These are phyloP conservation scores for Edaphochlamys debaryana DNA, from an alignment of 139 green algal genomes.

Conservation along the genomic window DNA sequence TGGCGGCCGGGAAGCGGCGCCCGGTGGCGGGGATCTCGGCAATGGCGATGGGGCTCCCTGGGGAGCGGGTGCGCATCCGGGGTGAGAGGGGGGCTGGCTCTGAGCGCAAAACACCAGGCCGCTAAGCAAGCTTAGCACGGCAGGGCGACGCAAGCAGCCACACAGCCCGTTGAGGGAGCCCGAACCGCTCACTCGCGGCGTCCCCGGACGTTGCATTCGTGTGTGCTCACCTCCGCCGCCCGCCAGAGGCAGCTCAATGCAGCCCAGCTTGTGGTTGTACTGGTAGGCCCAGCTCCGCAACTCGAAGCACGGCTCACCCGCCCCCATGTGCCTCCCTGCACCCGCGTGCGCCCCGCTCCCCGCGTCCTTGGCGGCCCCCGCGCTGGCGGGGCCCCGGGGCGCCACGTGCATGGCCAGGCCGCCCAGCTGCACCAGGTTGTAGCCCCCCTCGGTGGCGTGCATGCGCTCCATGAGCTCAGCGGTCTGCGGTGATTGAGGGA, in stretches of 20 bases:
- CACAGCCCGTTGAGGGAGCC: too few relatives aligned
- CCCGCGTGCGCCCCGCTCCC: too few relatives aligned
- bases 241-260: constrained; percentile 50
- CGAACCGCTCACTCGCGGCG: neutral
- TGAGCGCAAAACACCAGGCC: neutral
- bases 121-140: neutral
- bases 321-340: too few relatives aligned
- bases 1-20: neutral
- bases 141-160: too few relatives aligned
- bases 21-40: constrained; percentile 45
- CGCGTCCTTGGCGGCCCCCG: too few relatives aligned
- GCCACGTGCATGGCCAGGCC: constrained; percentile 58
- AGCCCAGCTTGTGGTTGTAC: constrained; percentile 72
- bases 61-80: neutral
- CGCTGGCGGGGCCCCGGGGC: too few relatives aligned
- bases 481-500: neutral
- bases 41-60: constrained; percentile 40
- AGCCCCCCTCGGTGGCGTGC: constrained; percentile 66
- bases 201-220: too few relatives aligned
- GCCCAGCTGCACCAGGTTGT: constrained; percentile 59
- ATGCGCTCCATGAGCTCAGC: constrained; percentile 53
- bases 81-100: neutral
- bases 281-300: constrained; percentile 43
- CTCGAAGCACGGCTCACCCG: neutral
- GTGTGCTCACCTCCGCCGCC: neutral